Evolutionary conservation across 441 rosid species (phyloP).

Genomic region (Erodium texanum): DNA sequence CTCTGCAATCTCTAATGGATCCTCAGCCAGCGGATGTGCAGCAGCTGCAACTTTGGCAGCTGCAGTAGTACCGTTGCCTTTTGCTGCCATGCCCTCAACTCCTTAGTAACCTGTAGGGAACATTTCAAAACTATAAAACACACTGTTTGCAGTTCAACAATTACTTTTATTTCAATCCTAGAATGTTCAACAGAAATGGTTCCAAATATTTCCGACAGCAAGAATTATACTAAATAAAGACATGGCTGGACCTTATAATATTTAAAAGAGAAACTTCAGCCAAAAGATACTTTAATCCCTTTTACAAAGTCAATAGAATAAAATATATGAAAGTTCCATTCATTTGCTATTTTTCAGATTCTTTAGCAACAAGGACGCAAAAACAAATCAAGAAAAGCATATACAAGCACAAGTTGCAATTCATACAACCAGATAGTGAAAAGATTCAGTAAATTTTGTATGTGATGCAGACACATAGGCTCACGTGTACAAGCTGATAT

Average conservation of each 20-base stretch:
- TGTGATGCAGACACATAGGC: neutral
- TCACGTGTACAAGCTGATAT: neutral
- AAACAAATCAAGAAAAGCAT: neutral
- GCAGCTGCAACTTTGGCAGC: constrained; percentile 38
- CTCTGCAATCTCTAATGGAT: constrained; percentile 58
- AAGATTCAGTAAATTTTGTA: neutral
- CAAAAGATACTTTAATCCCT: neutral
- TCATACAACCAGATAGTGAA: neutral
- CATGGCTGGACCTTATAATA: neutral
- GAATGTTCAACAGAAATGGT: neutral
- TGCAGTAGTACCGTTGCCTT: constrained; percentile 24
- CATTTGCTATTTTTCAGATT: neutral
- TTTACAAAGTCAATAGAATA: neutral
- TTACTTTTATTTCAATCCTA: neutral
- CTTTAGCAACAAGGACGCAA: neutral
- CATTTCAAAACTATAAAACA: neutral
- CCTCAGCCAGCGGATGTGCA: constrained; percentile 55
- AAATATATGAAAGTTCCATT: neutral
- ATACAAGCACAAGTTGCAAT: neutral
- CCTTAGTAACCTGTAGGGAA: constrained; percentile 12
- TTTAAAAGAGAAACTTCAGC: neutral
- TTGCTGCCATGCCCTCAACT: constrained; percentile 35
- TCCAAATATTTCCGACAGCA: neutral
- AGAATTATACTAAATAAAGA: neutral
- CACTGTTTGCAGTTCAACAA: neutral